phyloP scores from a whole-genome alignment of 2,329 filamentous ascomycete genomes.

The Ceratocystis huliohia region DNA sequence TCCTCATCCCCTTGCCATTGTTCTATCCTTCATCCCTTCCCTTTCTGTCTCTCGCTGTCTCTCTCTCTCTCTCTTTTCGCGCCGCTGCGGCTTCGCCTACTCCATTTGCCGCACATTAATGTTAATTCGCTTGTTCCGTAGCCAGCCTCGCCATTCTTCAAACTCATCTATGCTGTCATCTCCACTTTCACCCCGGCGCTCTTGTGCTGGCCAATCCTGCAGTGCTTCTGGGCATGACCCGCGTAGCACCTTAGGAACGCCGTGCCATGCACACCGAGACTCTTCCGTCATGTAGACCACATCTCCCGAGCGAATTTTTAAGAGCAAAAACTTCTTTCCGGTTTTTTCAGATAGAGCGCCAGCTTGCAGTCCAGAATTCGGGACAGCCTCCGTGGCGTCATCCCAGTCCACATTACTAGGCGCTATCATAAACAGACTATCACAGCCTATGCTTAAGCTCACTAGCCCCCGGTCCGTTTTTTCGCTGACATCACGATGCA shows the following conservation, averaged over 20 bases:
- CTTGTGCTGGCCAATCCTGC: conserved; percentile 54
- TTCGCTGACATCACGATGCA: conserved; percentile 91
- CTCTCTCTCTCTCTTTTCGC: background rate
- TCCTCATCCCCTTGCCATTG: conserved; percentile 29
- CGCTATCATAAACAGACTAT: conserved; percentile 76
- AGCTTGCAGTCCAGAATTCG: too few relatives aligned
- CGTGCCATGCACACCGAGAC: conserved; percentile 86
- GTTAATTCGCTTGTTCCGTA: conserved; percentile 77
- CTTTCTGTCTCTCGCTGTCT: background rate
- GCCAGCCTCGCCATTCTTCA: conserved; percentile 71
- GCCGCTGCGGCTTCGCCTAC: conserved; percentile 29
- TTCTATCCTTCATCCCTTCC: background rate
- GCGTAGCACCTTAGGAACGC: conserved; percentile 73
- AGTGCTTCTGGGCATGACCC: conserved; percentile 67
- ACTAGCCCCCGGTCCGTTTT: conserved; percentile 64
- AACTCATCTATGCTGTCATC: conserved; percentile 34
- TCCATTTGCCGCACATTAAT: conserved; percentile 86
- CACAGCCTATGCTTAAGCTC: conserved; percentile 80
- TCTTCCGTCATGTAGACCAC: conserved; percentile 77
- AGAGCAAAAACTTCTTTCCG: conserved; percentile 40
- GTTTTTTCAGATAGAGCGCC: background rate
- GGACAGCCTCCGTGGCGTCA: conserved; percentile 19
- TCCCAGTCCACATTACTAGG: conserved; percentile 37
- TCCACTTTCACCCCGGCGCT: conserved; percentile 20
- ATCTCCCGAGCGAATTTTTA: conserved; percentile 72